Evolutionary conservation across 164 flowering plant genomes (phyloP), one percentile per base, ranked within the genome.

Genomic region (Chimonanthus praecox): DNA sequence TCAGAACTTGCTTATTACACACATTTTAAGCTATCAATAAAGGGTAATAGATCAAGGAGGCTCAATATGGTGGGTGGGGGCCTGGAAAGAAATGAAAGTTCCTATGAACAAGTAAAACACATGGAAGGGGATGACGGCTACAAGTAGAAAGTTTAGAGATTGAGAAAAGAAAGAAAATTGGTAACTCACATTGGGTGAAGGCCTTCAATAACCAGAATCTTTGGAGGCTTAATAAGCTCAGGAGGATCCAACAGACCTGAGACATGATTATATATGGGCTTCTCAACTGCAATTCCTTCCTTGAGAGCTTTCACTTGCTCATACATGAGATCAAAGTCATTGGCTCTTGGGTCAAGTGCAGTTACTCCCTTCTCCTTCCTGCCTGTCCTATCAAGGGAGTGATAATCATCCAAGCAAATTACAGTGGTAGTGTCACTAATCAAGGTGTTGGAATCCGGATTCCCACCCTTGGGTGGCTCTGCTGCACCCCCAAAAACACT

Each of bases 401-500:
- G 99, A 62, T 91, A 94, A 73, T 94, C 99, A 82, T 94, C 99
- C 78, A 94, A 80, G 46, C 99, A 94, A 15, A 92, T 92, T 60
- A 94, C 99, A 7, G 99, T 92, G 2, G 99, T 94, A 6, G 85
- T 92, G 80, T 94, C 98, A 75, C 97, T 91, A 60, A 94, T 94
- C 67, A 94, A 85, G 0, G 99, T 94, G 85, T 94, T 94, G 0
- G 99, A 94, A 73, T 94, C 99, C 0, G 99, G 99, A 77, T 94
- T 94, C 2, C 98, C 99, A 2, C 98, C 99, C 76, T 80, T 91
- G 2, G 99, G 98, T 48, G 99, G 97, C 83, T 89, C 95, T 4
- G 97, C 99, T 6, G 95, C 97, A 1, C 99, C 99, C 2, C 99
- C 99, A 75, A 94, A 94, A 47, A 94, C 98, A 80, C 96, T 92